These are phyloP conservation scores for Forsythia viridissima DNA, from an alignment of 257 asterid genomes.

Conservation along the genomic window DNA sequence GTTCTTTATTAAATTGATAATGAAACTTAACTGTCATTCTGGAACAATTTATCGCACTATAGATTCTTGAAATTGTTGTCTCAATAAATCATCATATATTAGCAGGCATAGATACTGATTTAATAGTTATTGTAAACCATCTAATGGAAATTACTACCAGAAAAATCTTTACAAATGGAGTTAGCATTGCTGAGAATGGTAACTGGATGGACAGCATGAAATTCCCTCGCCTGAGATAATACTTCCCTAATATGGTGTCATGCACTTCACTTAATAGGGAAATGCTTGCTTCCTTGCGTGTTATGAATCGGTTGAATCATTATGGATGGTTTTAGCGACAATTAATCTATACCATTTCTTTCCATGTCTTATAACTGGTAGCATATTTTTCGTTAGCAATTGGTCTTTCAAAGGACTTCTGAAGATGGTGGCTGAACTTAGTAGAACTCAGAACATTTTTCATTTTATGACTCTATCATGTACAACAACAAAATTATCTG, in stretches of 20 bases:
- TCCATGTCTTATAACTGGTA: not conserved
- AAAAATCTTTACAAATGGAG: not conserved
- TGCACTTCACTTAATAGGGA: not conserved
- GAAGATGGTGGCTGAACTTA: not conserved
- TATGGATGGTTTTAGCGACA: not conserved
- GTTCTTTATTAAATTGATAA: constrained; percentile 15
- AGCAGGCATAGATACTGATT: constrained; percentile 1
- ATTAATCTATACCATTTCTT: not conserved
- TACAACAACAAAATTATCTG: not conserved
- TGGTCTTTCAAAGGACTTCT: not conserved
- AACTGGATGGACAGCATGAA: not conserved
- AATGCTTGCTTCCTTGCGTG: not conserved
- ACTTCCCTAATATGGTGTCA: not conserved
- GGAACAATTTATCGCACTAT: not conserved
- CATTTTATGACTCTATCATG: not conserved
- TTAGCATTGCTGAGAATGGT: not conserved
- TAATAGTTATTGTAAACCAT: not conserved
- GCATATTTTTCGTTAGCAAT: not conserved
- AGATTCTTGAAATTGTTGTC: not conserved
- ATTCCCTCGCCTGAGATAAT: not conserved
- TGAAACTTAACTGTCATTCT: not conserved
- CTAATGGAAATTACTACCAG: not conserved
- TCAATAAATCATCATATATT: constrained; percentile 15
- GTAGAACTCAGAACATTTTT: not conserved
- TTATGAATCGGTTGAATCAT: not conserved